Conservation (phyloP, 495 filamentous ascomycete genomes). For the Sphaerosporella brunnea region DNA sequence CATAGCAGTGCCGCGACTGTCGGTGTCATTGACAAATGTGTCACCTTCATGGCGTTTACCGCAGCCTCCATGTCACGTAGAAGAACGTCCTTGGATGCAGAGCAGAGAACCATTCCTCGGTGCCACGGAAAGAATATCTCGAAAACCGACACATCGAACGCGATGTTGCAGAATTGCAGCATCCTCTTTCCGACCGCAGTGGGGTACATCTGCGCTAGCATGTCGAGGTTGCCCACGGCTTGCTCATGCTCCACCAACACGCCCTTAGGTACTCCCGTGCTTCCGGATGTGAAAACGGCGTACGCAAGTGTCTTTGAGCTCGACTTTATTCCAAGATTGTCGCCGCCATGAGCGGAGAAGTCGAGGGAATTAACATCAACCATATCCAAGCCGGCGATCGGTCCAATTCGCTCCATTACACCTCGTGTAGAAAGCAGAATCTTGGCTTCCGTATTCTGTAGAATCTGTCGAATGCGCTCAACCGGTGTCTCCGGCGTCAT, state of each 20-base stretch:
- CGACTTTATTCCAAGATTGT: conserved; percentile 26
- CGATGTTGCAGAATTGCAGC: conserved; percentile 55
- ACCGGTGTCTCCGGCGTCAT: conserved; percentile 45
- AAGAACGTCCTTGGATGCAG: conserved; percentile 44
- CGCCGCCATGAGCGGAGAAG: conserved; percentile 16
- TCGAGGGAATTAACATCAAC: conserved; percentile 29
- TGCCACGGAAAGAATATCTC: conserved; percentile 67
- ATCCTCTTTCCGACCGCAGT: conserved; percentile 32
- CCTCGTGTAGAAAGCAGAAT: conserved; percentile 22
- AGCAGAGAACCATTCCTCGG: conserved; percentile 53
- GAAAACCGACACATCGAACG: conserved; percentile 63
- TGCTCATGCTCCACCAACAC: conserved; percentile 51
- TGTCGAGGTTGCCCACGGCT: conserved; percentile 47
- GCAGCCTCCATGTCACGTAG: conserved; percentile 44
- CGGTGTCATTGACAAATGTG: conserved; percentile 62
- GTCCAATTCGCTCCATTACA: conserved; percentile 8
- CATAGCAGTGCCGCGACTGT: conserved; percentile 52
- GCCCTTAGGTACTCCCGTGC: conserved; percentile 50
- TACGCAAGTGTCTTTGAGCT: conserved; percentile 34
- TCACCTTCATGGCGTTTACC: conserved; percentile 41
- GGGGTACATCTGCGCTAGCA: conserved; percentile 43
- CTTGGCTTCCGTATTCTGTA: conserved; percentile 35
- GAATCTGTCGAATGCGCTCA: conserved; percentile 36
- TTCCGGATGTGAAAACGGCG: conserved; percentile 49
- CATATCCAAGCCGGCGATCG: conserved; percentile 15